Base-by-base conservation (phyloP, 768 basidiomycete species). In the Leccinum subtestaceum region DNA sequence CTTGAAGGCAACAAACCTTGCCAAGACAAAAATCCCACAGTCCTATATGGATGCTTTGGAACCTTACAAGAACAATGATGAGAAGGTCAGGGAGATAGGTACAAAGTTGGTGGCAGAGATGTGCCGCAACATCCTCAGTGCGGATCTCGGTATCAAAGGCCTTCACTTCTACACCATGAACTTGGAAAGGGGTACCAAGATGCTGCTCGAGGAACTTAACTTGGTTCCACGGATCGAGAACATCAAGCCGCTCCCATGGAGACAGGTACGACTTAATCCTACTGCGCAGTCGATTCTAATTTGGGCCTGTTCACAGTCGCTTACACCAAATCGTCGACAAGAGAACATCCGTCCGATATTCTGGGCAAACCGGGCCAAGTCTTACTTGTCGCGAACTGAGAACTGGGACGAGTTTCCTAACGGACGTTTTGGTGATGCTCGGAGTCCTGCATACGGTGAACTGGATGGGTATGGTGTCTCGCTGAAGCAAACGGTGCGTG, bases 331-430 rank as follows among this genome's bases (percentile, higher is more conserved):
- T 69, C 83, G 97, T 58, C 89, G 96, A 52, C 80, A 85, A 63
- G 97, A 99, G 75, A 89, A 84, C 51, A 98, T 96, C 63, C 89
- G 97, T 34, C 97, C 97, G 3, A 98, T 99, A 70, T 98, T 98
- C 80, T 98, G 96, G 95, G 94, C 97, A 12, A 98, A 99, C 76
- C 83, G 96, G 40, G 84, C 94, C 38, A 91, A 95, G 70, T 97
- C 95, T 1, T 98, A 98, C 72, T 80, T 98, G 49, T 92, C 92
- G 8, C 89, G 96, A 55, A 98, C 97, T 13, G 95, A 97, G 71
- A 93, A 97, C 70, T 99, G 97, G 97, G 97, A 99, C 70, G 96
- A 98, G 72, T 98, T 97, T 74, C 97, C 97, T 52, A 99, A 99
- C 72, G 97, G 97, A 56, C 92, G 97, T 64, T 99, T 96, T 70